Conservation (phyloP, 176 grass and related monocot species). For the Ensete ventricosum region DNA sequence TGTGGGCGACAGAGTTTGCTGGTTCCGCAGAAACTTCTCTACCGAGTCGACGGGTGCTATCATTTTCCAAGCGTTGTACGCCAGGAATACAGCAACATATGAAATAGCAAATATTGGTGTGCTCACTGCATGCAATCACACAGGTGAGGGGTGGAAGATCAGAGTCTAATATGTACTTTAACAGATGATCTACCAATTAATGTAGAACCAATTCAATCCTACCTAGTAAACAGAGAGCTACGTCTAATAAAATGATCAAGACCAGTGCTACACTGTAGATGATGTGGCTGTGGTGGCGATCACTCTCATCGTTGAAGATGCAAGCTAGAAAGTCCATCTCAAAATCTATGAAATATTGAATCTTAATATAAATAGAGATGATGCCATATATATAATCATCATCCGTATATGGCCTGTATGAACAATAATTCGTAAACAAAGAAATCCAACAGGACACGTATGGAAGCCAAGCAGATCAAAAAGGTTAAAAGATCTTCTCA, state of each 20-base stretch:
- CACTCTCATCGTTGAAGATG: background rate
- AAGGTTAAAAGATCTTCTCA: background rate
- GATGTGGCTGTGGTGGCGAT: background rate
- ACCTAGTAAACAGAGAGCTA: background rate
- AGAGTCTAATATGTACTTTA: too few species aligned
- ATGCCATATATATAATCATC: too few species aligned
- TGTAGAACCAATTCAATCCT: background rate
- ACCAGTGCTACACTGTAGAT: background rate
- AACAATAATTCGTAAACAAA: too few species aligned
- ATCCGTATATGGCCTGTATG: too few species aligned
- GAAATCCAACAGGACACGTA: too few species aligned
- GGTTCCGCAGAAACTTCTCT: constrained; percentile 30
- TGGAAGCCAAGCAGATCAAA: too few species aligned
- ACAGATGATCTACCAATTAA: background rate
- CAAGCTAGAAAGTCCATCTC: background rate
- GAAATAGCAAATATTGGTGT: constrained; percentile 13
- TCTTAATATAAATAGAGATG: too few species aligned
- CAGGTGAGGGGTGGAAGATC: too few species aligned
- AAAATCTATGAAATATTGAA: too few species aligned
- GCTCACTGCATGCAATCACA: background rate
- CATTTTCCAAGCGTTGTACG: constrained; percentile 29
- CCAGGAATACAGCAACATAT: constrained; percentile 15
- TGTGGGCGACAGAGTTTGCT: constrained; percentile 11
- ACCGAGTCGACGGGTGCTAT: constrained; percentile 19
- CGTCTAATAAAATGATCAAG: background rate